Evolutionary conservation across 164 flowering plant genomes (phyloP).

Genomic region (Brasenia schreberi): DNA sequence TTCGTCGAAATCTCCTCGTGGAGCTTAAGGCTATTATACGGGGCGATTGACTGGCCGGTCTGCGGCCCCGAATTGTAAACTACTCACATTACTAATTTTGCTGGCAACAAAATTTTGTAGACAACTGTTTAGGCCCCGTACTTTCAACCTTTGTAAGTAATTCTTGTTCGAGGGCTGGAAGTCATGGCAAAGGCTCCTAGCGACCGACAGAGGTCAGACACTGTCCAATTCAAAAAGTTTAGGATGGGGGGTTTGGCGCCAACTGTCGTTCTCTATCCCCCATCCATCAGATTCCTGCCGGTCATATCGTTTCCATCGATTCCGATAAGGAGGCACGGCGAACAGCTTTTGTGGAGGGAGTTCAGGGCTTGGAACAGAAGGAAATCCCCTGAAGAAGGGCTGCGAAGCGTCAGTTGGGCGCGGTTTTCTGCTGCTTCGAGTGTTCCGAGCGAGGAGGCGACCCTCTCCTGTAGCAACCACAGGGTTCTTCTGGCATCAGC

Average conservation of each 20-base stretch:
- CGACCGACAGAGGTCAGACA: no score
- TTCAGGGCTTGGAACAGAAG: neutral
- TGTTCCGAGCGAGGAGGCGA: neutral
- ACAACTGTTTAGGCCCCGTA: no score
- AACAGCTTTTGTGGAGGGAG: neutral
- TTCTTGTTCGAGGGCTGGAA: no score
- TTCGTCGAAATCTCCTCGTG: no score
- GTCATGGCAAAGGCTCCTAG: no score
- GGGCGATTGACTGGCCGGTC: no score
- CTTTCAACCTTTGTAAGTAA: no score
- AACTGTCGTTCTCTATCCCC: neutral
- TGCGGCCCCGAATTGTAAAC: no score
- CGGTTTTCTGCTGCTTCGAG: neutral
- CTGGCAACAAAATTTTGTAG: no score
- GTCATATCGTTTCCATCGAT: neutral
- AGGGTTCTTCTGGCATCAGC: slow-evolving; percentile 17
- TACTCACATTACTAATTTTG: no score
- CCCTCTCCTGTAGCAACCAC: neutral
- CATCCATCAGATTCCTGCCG: neutral
- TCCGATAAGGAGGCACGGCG: neutral
- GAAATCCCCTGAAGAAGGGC: neutral
- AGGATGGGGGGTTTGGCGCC: neutral
- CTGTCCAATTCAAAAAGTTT: neutral
- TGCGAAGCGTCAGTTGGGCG: neutral
- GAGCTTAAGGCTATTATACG: no score